A percentile compares a stretch with the other conserved stretches of the same genome.
Evolutionary conservation across 2,329 filamentous ascomycete species (phyloP).

Genomic region (Alternaria sp.): DNA sequence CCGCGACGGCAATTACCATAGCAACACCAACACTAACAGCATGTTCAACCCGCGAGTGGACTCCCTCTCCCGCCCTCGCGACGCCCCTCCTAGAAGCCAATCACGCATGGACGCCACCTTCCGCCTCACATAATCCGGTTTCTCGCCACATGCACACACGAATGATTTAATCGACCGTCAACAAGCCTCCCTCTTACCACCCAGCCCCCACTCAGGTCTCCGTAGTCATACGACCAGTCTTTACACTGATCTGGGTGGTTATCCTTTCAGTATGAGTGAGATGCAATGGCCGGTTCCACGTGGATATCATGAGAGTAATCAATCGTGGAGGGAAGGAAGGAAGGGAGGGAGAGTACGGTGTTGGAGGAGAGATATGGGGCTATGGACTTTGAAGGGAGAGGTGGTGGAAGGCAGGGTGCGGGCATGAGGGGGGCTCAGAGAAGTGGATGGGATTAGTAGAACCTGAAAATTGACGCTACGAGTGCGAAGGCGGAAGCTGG

Average conservation of each 20-base stretch:
- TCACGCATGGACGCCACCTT: constrained; percentile 14
- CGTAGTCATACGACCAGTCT: constrained; percentile 22
- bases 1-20: constrained; percentile 1
- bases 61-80: constrained; percentile 13
- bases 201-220: neutral
- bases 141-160: constrained; percentile 5
- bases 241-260: constrained; percentile 26
- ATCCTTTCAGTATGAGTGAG: constrained; percentile 28
- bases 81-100: constrained; percentile 3
- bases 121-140: constrained; percentile 15
- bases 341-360: constrained; percentile 23
- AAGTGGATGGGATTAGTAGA: constrained; percentile 14
- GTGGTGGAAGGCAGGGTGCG: neutral
- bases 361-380: constrained; percentile 6
- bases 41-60: constrained; percentile 12
- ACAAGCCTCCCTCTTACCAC: constrained; percentile 13
- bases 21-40: neutral
- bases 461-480: neutral
- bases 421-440: constrained; percentile 17
- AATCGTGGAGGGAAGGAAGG: constrained; percentile 8
- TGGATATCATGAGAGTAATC: constrained; percentile 23
- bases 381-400: neutral
- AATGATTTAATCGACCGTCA: constrained; percentile 3
- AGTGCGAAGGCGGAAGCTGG: neutral
- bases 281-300: constrained; percentile 34